Evolutionary conservation across 345 rosid species (phyloP), one percentile per base, ranked within the genome.

Genomic region (Nephelium lappaceum): DNA sequence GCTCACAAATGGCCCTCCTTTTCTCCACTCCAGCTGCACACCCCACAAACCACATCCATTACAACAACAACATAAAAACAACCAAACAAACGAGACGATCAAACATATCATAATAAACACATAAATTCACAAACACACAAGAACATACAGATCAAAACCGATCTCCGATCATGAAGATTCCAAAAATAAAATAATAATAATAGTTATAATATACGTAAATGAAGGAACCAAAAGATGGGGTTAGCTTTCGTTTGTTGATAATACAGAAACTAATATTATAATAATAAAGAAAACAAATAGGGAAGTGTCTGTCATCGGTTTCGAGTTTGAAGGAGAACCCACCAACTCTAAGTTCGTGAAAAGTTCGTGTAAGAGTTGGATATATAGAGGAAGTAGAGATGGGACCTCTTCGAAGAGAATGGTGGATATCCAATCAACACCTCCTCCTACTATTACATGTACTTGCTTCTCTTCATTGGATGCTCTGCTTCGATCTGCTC

Each of bases 21-120:
- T 88, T 82, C 85, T 86, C 91, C 90, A 70, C 90, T 86, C 92
- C 93, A 82, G 85, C 93, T 86, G 85, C 79, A 83, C 49, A 83
- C 38, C 77, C 76, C 27, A 69, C 67, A 61, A 68, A 45, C 41
- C 42, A 31, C 64, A n/a, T 19, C 2, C 8, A 71, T 14, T 70
- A 68, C 64, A 62, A 47, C 74, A 60, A 36, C 10, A 66, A n/a
- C n/a, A n/a, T n/a, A n/a, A n/a, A n/a, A 65, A 15, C 24, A 21
- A 45, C 42, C 53, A 31, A 61, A 45, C 47, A 31, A 72, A 61
- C 15, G 51, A 71, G 78, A 64, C 27, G 51, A 55, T 11, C 53
- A 77, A 76, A 76, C 70, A 62, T 43, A 80, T 62, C 25, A 53
- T 68, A 75, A 53, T 68, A 75, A 75, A 31, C 31, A 12, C 39